Base-by-base conservation (phyloP, 1,284 basidiomycete genomes). In the Apiotrichum brassicae region DNA sequence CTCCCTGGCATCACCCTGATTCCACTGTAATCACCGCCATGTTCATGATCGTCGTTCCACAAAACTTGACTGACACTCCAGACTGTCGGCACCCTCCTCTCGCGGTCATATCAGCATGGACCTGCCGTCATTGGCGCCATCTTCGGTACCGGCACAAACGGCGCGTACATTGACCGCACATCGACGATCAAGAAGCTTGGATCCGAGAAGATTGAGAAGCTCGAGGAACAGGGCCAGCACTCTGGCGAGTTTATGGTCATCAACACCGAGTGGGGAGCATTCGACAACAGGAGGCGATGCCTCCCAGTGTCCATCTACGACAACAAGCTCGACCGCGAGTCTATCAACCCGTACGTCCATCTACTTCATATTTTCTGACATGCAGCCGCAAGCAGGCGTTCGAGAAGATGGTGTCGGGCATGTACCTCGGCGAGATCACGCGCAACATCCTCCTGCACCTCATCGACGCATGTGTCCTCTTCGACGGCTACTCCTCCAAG, bases 401-500 rank as follows among this genome's bases (percentile, higher is more conserved):
- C 66, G 95, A 98, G 73, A 98, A 98, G 77, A 91, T 97, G 77
- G 88, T 98, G 59, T 95, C 91, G 3, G 95, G 95, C 53, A 97
- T 98, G 93, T 97, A 98, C 73, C 82, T 97, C 34, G 94, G 94
- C 51, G 94, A 98, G 75, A 82, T 97, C 58, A 81, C 85, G 19
- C 85, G 94, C 43, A 87, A 87, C 64, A 77, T 95, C 56, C 77
- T 97, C 41, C 77, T 94, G 25, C 81, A 89, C 53, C 77, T 98
- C 54, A 79, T 97, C 62, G 94, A 97, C 68, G 82, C 70, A 40
- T 70, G 74, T 22, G 56, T 77, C 18, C 77, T 97, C 25, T 97
- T 98, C 73, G 73, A 77, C 50, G 94, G 95, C 4, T 82, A 80
- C 61, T 84, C 85, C 1, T 86, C 87, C 6, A 55, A 75, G 0